Evolutionary conservation across 139 green algal genomes (phyloP), one percentile per base, ranked within the genome.

Genomic region (Tetratostichococcus sp.): DNA sequence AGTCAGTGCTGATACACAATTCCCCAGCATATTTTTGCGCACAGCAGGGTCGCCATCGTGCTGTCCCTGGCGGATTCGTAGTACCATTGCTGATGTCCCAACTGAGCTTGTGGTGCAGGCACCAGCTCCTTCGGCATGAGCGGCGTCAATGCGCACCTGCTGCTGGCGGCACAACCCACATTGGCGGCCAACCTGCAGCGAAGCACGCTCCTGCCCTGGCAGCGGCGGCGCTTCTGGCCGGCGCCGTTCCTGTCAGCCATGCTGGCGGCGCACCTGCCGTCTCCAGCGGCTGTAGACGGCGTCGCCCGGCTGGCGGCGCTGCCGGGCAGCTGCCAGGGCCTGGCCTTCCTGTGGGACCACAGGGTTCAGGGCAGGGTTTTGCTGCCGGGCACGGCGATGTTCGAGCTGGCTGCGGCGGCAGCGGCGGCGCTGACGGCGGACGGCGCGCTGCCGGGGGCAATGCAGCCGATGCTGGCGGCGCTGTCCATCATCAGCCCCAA

Each of bases 71-170:
- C n/a, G n/a, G n/a, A n/a, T n/a, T n/a, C n/a, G n/a, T n/a, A n/a
- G n/a, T n/a, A n/a, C n/a, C n/a, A n/a, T n/a, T n/a, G n/a, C n/a
- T n/a, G n/a, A 50, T 50, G 39, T 50, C 6, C 11, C 39, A 50
- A 62, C 50, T 25, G 19, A 26, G 19, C 50, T 26, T n/a, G 22
- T 62, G 50, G 19, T 26, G 80, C 79, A 30, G 91, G 91, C 43
- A 95, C 91, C 11, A 94, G 88, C 84, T 91, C 84, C 17, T 96
- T 96, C 70, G 91, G 91, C 50, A 93, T 96, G 89, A 89, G 79
- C 57, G 91, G 91, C 23, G 90, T 95, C n/a, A 96, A 95, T 71
- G 87, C 88, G 0, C 90, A 96, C 72, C 22, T 62, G 43, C 43
- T 75, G 43, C 30, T 75, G 35, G 28, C 1, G 26, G 50, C n/a